These are phyloP conservation scores for Takakia lepidozioides DNA, from an alignment of 225 moss, liverwort and hornwort species.

Conservation along the genomic window DNA sequence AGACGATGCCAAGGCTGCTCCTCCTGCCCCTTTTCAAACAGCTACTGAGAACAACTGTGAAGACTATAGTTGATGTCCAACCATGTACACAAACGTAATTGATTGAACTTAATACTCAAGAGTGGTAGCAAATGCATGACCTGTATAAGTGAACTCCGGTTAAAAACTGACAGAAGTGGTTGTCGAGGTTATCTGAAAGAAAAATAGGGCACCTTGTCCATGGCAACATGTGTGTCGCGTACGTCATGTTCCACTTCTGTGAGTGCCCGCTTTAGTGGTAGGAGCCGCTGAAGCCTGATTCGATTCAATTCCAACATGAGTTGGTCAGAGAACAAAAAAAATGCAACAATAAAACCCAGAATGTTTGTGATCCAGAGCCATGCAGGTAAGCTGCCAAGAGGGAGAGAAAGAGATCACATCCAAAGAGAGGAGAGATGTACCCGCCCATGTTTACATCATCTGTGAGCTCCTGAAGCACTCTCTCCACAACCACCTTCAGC, in stretches of 20 bases:
- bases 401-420: constrained; percentile 1
- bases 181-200: too few species aligned
- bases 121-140: not conserved
- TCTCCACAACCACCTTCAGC: constrained; percentile 82
- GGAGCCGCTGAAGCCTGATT: constrained; percentile 62
- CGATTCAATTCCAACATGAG: too few species aligned
- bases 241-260: constrained; percentile 93
- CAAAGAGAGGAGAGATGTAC: constrained; percentile 22
- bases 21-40: too few species aligned
- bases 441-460: constrained; percentile 81
- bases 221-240: constrained; percentile 72
- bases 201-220: constrained; percentile 51
- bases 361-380: too few species aligned
- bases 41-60: too few species aligned
- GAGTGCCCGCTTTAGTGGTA: constrained; percentile 69
- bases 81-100: not conserved
- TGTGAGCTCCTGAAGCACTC: constrained; percentile 80
- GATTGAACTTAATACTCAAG: not conserved
- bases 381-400: not conserved
- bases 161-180: too few species aligned
- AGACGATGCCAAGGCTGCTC: too few species aligned
- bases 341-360: too few species aligned
- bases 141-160: too few species aligned
- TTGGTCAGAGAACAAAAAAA: too few species aligned
- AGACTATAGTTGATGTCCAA: too few species aligned